Evolutionary conservation across 805 yeast genomes (phyloP), one percentile per base, ranked within the genome.

Genomic region (Maudiozyma bulderi): DNA sequence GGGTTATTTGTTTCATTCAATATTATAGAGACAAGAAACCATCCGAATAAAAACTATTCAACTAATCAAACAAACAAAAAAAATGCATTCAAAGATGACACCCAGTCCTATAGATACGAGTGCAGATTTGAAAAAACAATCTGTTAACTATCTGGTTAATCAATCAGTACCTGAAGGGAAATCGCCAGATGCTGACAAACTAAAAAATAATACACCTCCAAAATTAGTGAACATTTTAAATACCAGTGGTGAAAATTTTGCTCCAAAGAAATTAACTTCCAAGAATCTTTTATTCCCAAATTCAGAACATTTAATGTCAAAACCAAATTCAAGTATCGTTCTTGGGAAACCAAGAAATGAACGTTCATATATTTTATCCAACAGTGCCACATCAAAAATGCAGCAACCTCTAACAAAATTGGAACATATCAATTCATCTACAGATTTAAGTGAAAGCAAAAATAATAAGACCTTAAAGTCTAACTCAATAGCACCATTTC

Each of bases 71-170:
- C 38, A 35, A n/a, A 7, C 11, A 8, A 6, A 34, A 34, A 34
- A 15, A 34, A 10, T 34, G 7, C 7, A 34, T 6, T 13, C 38
- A 13, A 35, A n/a, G 5, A 35, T 35, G 38, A 5, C 38, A 35
- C 38, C 38, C 6, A 35, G 13, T 9, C 42, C 42, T 2, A 10
- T 11, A 11, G 45, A 43, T 10, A 33, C 40, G 5, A 32, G 10
- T 10, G 11, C 39, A 5, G 34, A 28, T 37, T 15, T 44, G n/a
- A 44, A 44, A n/a, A 44, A 44, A n/a, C 11, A 32, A 11, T 44
- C 46, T 13, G 46, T 44, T 28, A 11, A 37, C n/a, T 37, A 35
- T 30, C 41, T 44, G 1, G 37, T 44, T n/a, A 44, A 44, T 30
- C 20, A 44, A 10, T 44, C 6, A 26, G 20, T n/a, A 39, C 32